phyloP scores from a whole-genome alignment of 495 filamentous ascomycete genomes.

The Cudoniella acicularis region DNA sequence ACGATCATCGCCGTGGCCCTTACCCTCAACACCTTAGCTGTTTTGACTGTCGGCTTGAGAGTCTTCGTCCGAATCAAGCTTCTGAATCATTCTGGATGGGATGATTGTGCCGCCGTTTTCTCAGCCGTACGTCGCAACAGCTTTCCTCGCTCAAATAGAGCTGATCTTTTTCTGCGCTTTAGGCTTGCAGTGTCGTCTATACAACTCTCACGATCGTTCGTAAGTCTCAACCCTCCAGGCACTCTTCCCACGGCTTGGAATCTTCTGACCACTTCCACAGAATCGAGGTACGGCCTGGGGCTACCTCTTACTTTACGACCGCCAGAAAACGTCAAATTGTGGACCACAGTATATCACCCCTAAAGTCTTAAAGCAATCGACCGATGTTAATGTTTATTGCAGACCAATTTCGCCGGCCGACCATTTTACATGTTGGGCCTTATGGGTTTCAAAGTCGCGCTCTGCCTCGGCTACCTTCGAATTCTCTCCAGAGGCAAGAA shows the following conservation, averaged over 20 bases:
- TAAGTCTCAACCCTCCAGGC: background rate
- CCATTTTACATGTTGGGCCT: slow-evolving; percentile 59
- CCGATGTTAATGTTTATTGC: too few species aligned
- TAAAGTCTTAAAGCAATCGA: too few species aligned
- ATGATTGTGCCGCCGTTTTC: background rate
- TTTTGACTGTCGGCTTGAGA: background rate
- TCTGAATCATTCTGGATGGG: background rate
- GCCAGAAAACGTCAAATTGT: background rate
- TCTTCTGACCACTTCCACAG: background rate
- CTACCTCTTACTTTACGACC: background rate
- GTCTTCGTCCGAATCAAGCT: background rate
- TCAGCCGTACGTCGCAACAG: background rate
- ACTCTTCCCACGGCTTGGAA: background rate
- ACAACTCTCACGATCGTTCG: background rate
- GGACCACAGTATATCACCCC: too few species aligned
- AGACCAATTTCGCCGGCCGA: slow-evolving; percentile 51
- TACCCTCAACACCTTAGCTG: background rate
- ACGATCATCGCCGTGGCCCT: background rate
- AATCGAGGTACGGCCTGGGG: background rate
- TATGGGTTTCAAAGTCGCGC: slow-evolving; percentile 55
- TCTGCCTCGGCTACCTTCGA: slow-evolving; percentile 54
- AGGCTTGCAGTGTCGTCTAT: background rate
- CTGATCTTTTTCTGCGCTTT: background rate
- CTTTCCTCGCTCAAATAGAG: background rate
- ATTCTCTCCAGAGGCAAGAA: slow-evolving; percentile 44